Conservation (phyloP, 805 yeast species). For the Starmera pachycereana region DNA sequence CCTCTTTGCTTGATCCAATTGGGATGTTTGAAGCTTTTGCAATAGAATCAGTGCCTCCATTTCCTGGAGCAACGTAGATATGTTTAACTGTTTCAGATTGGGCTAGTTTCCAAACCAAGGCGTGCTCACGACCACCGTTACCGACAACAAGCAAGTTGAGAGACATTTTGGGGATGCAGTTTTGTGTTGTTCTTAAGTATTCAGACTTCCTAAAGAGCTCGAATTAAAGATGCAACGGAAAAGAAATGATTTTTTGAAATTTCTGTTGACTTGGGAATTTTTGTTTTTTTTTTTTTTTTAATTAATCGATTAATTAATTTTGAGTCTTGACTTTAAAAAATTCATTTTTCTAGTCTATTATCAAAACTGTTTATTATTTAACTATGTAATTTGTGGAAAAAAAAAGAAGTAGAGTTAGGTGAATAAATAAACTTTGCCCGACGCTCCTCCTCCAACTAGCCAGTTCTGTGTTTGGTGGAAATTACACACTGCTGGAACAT, state of each 20-base stretch:
- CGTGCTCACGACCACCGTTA: conserved; percentile 99
- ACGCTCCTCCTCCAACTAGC: conserved; percentile 90
- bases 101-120: conserved; percentile 82
- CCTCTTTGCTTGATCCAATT: conserved; percentile 50
- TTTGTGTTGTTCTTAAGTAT: too few species aligned
- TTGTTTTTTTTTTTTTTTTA: too few species aligned
- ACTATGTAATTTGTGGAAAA: not conserved
- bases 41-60: conserved; percentile 74
- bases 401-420: not conserved
- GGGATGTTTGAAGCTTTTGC: conserved; percentile 60
- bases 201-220: too few species aligned
- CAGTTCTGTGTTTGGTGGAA: conserved; percentile 85
- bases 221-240: too few species aligned
- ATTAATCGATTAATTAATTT: too few species aligned
- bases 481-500: conserved; percentile 84
- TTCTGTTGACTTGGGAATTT: too few species aligned
- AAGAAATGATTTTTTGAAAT: too few species aligned
- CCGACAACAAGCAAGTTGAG: conserved; percentile 80
- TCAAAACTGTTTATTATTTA: too few species aligned
- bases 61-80: conserved; percentile 92
- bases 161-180: conserved; percentile 10
- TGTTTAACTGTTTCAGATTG: conserved; percentile 64
- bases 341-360: too few species aligned
- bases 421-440: conserved; percentile 73
- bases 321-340: too few species aligned